A percentile compares a stretch with the other conserved stretches of the same genome.
Evolutionary conservation across 345 rosid genomes (phyloP).

Genomic region (Eucalyptus camaldulensis): DNA sequence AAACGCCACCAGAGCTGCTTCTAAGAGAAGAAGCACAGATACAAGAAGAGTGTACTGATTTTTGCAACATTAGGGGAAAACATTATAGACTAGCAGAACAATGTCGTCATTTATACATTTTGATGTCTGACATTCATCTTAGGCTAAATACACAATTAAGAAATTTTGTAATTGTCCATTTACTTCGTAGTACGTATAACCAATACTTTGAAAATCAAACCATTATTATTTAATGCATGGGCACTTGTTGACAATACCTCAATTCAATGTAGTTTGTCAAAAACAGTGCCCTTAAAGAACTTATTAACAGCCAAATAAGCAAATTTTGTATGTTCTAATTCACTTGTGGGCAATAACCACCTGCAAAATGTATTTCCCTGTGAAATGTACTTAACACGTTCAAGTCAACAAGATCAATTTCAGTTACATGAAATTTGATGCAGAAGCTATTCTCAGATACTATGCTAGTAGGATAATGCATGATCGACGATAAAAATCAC

Average conservation of each 20-base stretch:
- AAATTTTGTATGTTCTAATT: neutral
- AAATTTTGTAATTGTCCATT: neutral
- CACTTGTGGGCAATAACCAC: neutral
- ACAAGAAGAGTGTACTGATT: slow-evolving; percentile 60
- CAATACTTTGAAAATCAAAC: neutral
- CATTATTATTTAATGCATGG: neutral
- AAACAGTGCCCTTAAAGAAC: neutral
- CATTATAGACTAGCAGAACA: neutral
- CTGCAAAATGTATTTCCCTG: neutral
- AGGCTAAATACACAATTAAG: neutral
- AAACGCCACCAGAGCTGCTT: slow-evolving; percentile 70
- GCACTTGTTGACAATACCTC: neutral
- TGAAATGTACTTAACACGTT: neutral
- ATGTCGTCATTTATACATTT: neutral
- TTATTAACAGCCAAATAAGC: neutral
- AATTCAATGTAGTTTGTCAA: neutral
- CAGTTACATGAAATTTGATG: neutral
- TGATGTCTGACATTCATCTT: neutral
- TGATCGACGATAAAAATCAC: neutral
- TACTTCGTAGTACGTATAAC: neutral
- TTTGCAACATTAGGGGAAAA: slow-evolving; percentile 14
- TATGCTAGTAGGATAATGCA: neutral
- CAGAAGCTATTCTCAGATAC: neutral
- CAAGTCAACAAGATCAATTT: neutral
- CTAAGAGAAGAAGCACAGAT: slow-evolving; percentile 44